phyloP scores from a whole-genome alignment of 2,329 filamentous ascomycete genomes.

The Trichophyton simii region DNA sequence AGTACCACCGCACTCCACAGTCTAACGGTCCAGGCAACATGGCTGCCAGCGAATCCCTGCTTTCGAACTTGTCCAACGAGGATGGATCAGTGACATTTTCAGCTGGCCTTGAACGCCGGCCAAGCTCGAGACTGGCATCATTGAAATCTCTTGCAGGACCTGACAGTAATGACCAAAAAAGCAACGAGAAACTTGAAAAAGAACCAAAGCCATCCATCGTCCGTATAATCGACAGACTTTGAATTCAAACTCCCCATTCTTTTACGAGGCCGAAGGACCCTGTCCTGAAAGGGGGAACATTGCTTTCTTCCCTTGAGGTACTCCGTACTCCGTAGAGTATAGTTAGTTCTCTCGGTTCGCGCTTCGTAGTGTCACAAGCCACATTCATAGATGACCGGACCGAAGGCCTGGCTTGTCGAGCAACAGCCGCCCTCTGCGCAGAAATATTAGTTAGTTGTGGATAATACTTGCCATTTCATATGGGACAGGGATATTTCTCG shows the following conservation, averaged over 20 bases:
- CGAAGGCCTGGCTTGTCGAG: background rate
- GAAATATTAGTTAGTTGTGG: background rate
- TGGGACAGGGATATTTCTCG: background rate
- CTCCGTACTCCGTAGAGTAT: too few species aligned
- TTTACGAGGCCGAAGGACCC: background rate
- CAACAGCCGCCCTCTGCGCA: slow-evolving; percentile 2
- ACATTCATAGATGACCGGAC: background rate
- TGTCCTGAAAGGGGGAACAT: background rate
- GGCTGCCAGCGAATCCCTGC: background rate
- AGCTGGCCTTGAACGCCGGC: background rate
- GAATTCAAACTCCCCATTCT: background rate
- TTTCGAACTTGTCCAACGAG: background rate
- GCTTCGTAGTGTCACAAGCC: background rate
- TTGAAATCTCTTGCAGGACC: background rate
- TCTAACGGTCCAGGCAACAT: background rate
- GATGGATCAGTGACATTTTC: background rate
- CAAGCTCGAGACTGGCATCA: background rate
- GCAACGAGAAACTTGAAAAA: background rate
- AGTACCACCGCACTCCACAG: background rate
- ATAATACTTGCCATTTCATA: background rate
- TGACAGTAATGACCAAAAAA: background rate
- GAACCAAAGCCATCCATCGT: background rate
- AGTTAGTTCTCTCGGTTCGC: background rate
- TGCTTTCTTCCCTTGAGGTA: background rate
- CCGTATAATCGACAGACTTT: background rate